A percentile compares a stretch with the other conserved stretches of the same genome.
These are phyloP conservation scores for Trichoderma sp. DNA, from an alignment of 2,329 filamentous ascomycete genomes.

Conservation along the genomic window DNA sequence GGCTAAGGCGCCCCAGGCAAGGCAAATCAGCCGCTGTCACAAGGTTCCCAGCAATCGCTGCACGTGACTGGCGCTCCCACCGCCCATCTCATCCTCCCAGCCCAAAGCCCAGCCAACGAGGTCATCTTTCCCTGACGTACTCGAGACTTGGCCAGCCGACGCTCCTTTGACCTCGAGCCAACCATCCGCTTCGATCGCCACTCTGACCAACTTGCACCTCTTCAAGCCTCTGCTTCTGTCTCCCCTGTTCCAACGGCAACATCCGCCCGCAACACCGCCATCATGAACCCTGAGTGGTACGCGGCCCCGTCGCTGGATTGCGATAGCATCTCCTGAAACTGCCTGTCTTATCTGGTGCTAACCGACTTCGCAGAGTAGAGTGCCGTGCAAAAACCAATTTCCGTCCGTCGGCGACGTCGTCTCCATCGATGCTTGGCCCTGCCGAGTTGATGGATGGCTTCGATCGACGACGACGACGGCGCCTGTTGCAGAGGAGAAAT, in stretches of 20 bases:
- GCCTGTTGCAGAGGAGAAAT: neutral
- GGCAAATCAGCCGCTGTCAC: slow-evolving; percentile 13
- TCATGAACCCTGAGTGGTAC: slow-evolving; percentile 92
- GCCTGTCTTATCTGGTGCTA: slow-evolving; percentile 23
- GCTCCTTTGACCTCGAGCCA: slow-evolving; percentile 28
- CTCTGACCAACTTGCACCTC: neutral
- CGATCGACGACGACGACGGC: neutral
- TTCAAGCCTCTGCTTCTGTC: slow-evolving; percentile 10
- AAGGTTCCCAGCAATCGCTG: neutral
- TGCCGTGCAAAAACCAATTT: neutral
- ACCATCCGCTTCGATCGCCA: slow-evolving; percentile 16
- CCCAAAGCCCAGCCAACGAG: slow-evolving; percentile 15
- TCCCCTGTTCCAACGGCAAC: slow-evolving; percentile 28
- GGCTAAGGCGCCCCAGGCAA: no score
- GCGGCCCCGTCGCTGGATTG: slow-evolving; percentile 39
- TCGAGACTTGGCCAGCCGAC: slow-evolving; percentile 24
- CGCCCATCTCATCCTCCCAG: slow-evolving; percentile 25
- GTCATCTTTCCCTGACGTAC: slow-evolving; percentile 36
- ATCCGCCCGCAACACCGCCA: slow-evolving; percentile 40
- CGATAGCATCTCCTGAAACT: slow-evolving; percentile 31
- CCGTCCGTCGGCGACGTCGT: neutral
- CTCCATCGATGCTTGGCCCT: neutral
- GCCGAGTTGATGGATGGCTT: slow-evolving; percentile 21
- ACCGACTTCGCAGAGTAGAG: slow-evolving; percentile 30
- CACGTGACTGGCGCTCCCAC: slow-evolving; percentile 19